Conservation (phyloP, 1,284 basidiomycete species). For the Ustilago nuda region DNA sequence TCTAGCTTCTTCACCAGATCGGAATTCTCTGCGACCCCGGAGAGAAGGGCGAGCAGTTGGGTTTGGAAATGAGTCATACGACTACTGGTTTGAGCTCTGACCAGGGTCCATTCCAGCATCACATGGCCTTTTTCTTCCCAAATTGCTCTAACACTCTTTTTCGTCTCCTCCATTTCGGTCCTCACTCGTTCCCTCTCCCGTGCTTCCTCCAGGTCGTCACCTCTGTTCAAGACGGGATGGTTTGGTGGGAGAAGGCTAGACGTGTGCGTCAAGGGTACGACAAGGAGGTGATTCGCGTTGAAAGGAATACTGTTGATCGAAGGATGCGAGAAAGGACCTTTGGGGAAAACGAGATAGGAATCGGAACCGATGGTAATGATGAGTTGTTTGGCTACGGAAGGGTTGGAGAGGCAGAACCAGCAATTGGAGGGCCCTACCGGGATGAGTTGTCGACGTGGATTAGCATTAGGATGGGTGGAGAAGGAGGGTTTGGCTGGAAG, state of each 20-base stretch:
- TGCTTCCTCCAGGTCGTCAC: slow-evolving; percentile 3
- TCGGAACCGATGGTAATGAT: slow-evolving; percentile 58
- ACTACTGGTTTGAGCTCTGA: slow-evolving; percentile 36
- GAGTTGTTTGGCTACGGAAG: slow-evolving; percentile 58
- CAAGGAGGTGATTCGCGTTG: slow-evolving; percentile 61
- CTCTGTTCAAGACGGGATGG: slow-evolving; percentile 8
- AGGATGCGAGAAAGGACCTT: slow-evolving; percentile 55
- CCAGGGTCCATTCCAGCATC: slow-evolving; percentile 47
- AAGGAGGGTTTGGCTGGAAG: slow-evolving; percentile 34
- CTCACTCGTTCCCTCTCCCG: slow-evolving; percentile 13
- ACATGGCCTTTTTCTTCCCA: slow-evolving; percentile 37
- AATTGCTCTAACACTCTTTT: slow-evolving; percentile 15
- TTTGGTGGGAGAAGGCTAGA: slow-evolving; percentile 20
- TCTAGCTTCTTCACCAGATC: slow-evolving; percentile 10
- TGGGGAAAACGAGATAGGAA: slow-evolving; percentile 63
- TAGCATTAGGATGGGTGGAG: background rate
- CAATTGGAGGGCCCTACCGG: slow-evolving; percentile 64
- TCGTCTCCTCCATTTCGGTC: slow-evolving; percentile 43
- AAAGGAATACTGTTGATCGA: slow-evolving; percentile 35
- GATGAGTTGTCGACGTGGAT: slow-evolving; percentile 20
- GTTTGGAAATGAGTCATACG: slow-evolving; percentile 62
- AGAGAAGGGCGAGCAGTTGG: slow-evolving; percentile 54
- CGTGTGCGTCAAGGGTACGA: slow-evolving; percentile 59
- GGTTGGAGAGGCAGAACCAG: slow-evolving; percentile 69
- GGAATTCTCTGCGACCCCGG: background rate